Evolutionary conservation across 1,139 yeast species (phyloP), one percentile per base, ranked within the genome.

Genomic region (Casaregolazyma suthepensis): DNA sequence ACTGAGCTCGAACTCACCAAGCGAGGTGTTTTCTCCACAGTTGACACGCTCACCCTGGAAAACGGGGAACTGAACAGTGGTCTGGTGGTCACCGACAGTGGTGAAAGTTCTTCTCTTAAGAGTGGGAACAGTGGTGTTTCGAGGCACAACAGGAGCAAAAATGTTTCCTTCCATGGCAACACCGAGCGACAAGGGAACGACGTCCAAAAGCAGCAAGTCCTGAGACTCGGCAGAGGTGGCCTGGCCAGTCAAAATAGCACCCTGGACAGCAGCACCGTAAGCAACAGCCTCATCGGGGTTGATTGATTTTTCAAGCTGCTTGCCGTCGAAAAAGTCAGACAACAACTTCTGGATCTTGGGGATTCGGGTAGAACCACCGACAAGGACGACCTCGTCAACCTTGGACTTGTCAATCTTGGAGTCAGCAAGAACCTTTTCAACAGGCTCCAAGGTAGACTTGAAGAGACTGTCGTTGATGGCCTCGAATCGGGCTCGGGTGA

Each of bases 11-110:
- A 93, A 93, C 82, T 93, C 97, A 83, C 99, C 99, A 76, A 93
- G 87, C 75, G 91, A 85, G 73, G 97, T 90, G 95, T 93, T 93
- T 81, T 93, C 98, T 68, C 89, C 75, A 84, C 98, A 91, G 96
- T 91, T 93, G 74, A 90, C 96, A 84, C 99, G 96, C 82, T 93
- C 99, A 86, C 99, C 99, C 81, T 93, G 98, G 91, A 91, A 93
- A 63, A 93, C 98, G 78, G 97, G 99, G 96, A 93, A 91, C 77
- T 89, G 96, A 68, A 93, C 99, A 69, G 96, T 89, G 75, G 98
- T 91, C 82, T 93, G 99, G 85, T 89, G 93, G 85, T 93, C 99
- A 73, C 88, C 96, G 73, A 88, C 96, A 71, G 99, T 93, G 79
- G 99, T 91, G 95, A 93, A 93, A 71, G 98, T 93, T 84, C 97